Base-by-base conservation (phyloP, 192 early-diverging fungal species). In the Backusella luteola region DNA sequence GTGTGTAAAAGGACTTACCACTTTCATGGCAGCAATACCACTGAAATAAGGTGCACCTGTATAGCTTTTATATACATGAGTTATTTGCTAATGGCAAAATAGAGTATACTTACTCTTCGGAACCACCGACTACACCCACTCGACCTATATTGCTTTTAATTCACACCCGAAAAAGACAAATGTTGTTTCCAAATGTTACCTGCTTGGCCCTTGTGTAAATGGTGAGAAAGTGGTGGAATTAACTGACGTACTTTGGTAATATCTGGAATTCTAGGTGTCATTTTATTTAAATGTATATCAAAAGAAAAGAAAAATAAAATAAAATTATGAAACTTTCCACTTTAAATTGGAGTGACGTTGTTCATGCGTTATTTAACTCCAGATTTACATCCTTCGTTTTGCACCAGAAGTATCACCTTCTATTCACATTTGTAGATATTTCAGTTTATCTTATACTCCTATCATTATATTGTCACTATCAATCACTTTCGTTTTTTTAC, bases 31-130 rank as follows among this genome's bases (percentile, higher is more conserved):
- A 9, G 90, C 77, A 67, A 92, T 93, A 0, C 83, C 90, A 49
- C 93, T 93, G 80, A 97, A 99, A 75, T 90, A 99, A 2, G 97
- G 96, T 1, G 97, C 97, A 0, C 97, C 96, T 0, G 97, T 95
- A 79, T 95, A 96, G 23, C 91, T 92, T 67, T 34, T 41, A 21
- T 21, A n/a, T 34, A 11, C 46, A 36, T 49, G 6, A 49, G 29
- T 70, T 12, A 39, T 26, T 35, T 26, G 1, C 59, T 23, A 41
- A 34, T 53, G 21, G 19, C 6, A 17, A 5, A 11, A 23, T 29
- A 23, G 0, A 41, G 15, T 12, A 23, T 9, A 78, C 82, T 52
- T 85, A 95, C 92, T 96, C 94, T 81, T 91, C 91, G n/a, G 93
- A 94, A 29, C 94, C 94, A 67, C 94, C 94, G 32, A 96, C 69